phyloP scores from a whole-genome alignment of 2,329 filamentous ascomycete species.

The Calonectria leucothoes region DNA sequence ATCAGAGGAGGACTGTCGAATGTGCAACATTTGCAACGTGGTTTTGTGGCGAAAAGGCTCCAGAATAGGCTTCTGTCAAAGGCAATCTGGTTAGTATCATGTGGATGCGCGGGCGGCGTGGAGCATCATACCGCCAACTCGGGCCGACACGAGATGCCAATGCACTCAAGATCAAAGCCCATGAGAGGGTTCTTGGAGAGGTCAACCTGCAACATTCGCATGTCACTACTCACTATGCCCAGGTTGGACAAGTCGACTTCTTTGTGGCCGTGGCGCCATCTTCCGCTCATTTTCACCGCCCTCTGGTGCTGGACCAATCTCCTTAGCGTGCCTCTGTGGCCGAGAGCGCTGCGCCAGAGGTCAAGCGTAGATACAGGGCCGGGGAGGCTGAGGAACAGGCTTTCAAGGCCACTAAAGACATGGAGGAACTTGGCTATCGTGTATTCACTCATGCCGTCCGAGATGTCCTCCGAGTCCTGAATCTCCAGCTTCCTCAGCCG shows the following conservation, averaged over 20 bases:
- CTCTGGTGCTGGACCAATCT: conserved; percentile 8
- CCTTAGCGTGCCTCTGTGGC: conserved; percentile 7
- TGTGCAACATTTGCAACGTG: conserved; percentile 5
- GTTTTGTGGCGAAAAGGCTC: background rate
- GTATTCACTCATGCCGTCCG: background rate
- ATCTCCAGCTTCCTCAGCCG: background rate
- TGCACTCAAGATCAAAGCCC: conserved; percentile 7
- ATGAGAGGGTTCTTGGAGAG: background rate
- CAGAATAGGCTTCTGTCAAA: background rate
- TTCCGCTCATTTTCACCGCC: background rate
- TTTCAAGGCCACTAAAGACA: background rate
- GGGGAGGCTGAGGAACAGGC: background rate
- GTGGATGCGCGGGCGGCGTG: background rate
- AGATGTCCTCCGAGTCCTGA: background rate
- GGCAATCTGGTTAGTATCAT: background rate
- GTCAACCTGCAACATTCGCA: background rate
- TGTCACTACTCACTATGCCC: background rate
- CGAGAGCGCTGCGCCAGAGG: background rate
- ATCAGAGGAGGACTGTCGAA: background rate
- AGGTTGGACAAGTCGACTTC: background rate
- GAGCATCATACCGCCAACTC: background rate
- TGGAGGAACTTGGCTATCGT: background rate
- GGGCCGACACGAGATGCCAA: conserved; percentile 11
- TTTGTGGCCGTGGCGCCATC: background rate
- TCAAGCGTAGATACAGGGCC: conserved; percentile 7